Percentiles rank a stretch among this genome's conserved stretches.
phyloP scores from a whole-genome alignment of 768 basidiomycete genomes.

The Trametes coccinea region DNA sequence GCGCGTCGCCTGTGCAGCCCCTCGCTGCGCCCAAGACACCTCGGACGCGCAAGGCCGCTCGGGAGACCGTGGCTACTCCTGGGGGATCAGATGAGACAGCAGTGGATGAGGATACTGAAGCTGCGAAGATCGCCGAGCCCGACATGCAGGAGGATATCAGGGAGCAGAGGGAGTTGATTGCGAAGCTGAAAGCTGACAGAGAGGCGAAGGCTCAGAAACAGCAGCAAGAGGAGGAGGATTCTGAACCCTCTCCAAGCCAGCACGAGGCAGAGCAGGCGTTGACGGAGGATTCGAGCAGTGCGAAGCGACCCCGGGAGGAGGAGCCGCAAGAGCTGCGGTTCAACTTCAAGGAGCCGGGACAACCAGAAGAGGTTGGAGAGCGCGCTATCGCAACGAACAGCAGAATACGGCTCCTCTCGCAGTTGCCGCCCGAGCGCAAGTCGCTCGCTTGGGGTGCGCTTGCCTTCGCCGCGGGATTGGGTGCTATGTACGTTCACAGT shows the following conservation, averaged over 20 bases:
- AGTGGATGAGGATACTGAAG: conserved; percentile 58
- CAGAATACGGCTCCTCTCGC: conserved; percentile 51
- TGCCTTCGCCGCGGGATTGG: conserved; percentile 80
- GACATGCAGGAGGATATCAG: conserved; percentile 70
- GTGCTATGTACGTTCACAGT: conserved; percentile 59
- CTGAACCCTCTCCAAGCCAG: conserved; percentile 41
- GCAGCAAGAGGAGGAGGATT: conserved; percentile 24
- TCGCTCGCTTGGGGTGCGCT: conserved; percentile 82
- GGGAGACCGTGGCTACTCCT: conserved; percentile 43
- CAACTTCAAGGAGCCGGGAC: conserved; percentile 65
- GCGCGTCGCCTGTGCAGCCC: conserved; percentile 42
- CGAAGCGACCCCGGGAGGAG: conserved; percentile 58
- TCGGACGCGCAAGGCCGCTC: conserved; percentile 38
- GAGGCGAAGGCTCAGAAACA: conserved; percentile 34
- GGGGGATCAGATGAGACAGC: conserved; percentile 62
- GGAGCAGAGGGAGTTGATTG: conserved; percentile 78
- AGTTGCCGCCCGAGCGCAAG: conserved; percentile 66
- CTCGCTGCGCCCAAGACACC: conserved; percentile 35
- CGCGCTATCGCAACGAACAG: conserved; percentile 63
- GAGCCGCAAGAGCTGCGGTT: conserved; percentile 54
- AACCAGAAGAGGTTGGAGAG: conserved; percentile 45
- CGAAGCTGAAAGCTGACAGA: conserved; percentile 66
- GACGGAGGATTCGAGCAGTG: conserved; percentile 25
- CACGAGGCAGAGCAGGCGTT: conserved; percentile 33
- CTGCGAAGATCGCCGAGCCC: conserved; percentile 50